Evolutionary conservation across 345 rosid genomes (phyloP), one percentile per base, ranked within the genome.

Genomic region (Gossypium turneri): DNA sequence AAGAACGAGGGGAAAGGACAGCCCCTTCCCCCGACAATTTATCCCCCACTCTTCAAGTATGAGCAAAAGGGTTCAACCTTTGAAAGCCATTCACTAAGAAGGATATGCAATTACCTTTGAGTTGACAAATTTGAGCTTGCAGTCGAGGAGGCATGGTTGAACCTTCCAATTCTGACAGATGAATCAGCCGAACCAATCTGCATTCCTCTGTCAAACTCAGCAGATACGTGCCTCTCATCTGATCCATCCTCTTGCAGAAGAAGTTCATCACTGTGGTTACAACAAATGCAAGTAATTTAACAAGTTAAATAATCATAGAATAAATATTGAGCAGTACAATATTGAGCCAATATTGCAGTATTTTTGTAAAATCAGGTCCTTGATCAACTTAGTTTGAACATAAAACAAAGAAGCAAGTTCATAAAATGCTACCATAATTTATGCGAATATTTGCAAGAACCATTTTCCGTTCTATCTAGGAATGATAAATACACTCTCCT

Each of bases 161-260:
- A 63, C 83, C 89, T 87, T 80, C 89, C 82, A 60, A 86, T 76
- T 70, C 81, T 86, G 79, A 61, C 82, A 50, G 82, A 77, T 65
- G 85, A 76, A 76, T 92, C 92, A 44, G 90, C 73, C 19, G 88
- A 79, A 79, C 87, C 84, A 71, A 95, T 85, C 76, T 84, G 94
- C 94, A 91, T 83, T 75, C 80, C 87, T 84, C 84, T 87, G 81
- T 84, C 81, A 76, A 91, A 89, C 67, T 89, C 97, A 61, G 85
- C 72, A 76, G 85, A 79, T 77, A 95, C 29, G 79, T 66, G 79
- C 76, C 81, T 83, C 80, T 80, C 87, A 67, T 89, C 91, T 13
- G 84, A 67, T 41, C 88, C 85, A 86, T 90, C 97, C 77, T 95
- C 99, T 86, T 95, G 89, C 72, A 95, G 82, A 67, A 95, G 91